These are phyloP conservation scores for Trametes polyzona DNA, from an alignment of 1,284 basidiomycete species.

Conservation along the genomic window DNA sequence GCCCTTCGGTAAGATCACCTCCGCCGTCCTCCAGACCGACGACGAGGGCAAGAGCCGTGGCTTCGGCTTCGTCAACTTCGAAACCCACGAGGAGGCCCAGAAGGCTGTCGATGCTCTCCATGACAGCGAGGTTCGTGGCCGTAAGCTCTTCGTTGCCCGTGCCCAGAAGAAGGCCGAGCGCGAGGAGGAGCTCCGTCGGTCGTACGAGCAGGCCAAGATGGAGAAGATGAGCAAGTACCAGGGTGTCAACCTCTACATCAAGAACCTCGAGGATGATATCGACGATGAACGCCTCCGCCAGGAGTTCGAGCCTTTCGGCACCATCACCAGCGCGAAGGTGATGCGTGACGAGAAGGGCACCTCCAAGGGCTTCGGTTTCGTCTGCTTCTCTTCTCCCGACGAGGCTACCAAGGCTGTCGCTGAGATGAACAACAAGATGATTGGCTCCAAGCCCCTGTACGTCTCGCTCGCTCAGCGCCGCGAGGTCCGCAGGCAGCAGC, in stretches of 20 bases:
- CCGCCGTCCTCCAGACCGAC: slow-evolving; percentile 81
- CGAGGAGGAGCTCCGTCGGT: slow-evolving; percentile 93
- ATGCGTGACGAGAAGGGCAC: slow-evolving; percentile 96
- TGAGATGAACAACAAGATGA: slow-evolving; percentile 99
- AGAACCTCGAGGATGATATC: slow-evolving; percentile 94
- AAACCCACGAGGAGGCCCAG: slow-evolving; percentile 90
- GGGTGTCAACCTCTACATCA: slow-evolving; percentile 99
- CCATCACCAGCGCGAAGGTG: slow-evolving; percentile 98
- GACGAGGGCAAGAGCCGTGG: slow-evolving; percentile 94
- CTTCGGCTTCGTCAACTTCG: slow-evolving; percentile 99
- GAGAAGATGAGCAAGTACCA: slow-evolving; percentile 99
- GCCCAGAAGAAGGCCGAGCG: slow-evolving; percentile 99
- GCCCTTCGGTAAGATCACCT: slow-evolving; percentile 87
- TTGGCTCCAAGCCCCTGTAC: slow-evolving; percentile 97
- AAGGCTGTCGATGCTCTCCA: slow-evolving; percentile 91
- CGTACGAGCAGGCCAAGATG: slow-evolving; percentile 95
- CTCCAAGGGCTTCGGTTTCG: slow-evolving; percentile 98
- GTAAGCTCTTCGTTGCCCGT: slow-evolving; percentile 94
- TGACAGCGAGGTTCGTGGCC: slow-evolving; percentile 86
- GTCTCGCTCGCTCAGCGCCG: slow-evolving; percentile 99
- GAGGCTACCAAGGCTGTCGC: slow-evolving; percentile 99
- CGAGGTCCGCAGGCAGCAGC: slow-evolving; percentile 97
- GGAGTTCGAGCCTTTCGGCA: slow-evolving; percentile 97
- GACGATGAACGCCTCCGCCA: slow-evolving; percentile 94
- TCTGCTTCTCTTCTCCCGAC: slow-evolving; percentile 98